Evolutionary conservation across 2,329 filamentous ascomycete genomes (phyloP).

Genomic region (Colletotrichum somersetense): DNA sequence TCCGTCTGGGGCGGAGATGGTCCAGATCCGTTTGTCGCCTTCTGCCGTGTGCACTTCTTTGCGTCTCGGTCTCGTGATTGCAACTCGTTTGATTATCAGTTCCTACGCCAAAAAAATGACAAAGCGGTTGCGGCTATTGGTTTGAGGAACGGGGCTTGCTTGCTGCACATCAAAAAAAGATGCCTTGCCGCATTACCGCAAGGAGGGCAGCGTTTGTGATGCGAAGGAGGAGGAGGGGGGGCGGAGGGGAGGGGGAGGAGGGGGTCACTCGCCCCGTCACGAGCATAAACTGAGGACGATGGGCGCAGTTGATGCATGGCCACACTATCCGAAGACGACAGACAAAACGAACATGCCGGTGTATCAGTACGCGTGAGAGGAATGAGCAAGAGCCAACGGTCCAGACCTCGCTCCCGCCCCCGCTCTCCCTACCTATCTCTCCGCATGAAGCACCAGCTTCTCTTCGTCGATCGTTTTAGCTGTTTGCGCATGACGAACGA

Average conservation of each 20-base stretch:
- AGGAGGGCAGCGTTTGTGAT: not conserved
- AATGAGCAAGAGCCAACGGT: conserved; percentile 30
- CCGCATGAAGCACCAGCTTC: conserved; percentile 37
- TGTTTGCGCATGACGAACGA: conserved; percentile 35
- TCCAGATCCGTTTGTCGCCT: not conserved
- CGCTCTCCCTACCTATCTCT: not conserved
- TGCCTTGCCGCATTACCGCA: not conserved
- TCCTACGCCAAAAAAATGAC: not conserved
- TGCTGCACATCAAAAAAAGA: not conserved
- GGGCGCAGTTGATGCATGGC: no score
- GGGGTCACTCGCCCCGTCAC: not conserved
- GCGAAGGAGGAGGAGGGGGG: not conserved
- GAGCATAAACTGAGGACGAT: no score
- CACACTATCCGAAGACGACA: no score
- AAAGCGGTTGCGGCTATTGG: not conserved
- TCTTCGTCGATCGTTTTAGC: conserved; percentile 32
- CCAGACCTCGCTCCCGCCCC: conserved; percentile 9
- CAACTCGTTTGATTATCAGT: not conserved
- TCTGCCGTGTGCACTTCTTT: not conserved
- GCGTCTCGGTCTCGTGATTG: not conserved
- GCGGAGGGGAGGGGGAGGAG: no score
- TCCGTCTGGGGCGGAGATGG: not conserved
- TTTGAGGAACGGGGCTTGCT: not conserved
- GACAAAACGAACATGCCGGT: not conserved
- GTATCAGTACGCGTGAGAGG: conserved; percentile 25